phyloP scores from a whole-genome alignment of 2,329 filamentous ascomycete genomes.

The Aspergillus vadensis region DNA sequence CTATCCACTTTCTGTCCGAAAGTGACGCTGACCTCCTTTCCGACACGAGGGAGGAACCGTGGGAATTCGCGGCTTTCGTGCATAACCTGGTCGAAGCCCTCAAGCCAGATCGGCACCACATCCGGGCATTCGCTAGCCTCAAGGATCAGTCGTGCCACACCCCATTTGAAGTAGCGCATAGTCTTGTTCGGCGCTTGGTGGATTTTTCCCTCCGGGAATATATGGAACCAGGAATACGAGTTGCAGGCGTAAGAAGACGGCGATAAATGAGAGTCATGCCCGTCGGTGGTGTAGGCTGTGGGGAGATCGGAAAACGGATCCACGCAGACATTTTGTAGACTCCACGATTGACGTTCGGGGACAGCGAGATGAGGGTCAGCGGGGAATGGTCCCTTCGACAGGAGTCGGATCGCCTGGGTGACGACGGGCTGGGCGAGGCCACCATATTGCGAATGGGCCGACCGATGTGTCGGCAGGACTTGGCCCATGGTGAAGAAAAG shows the following conservation, averaged over 20 bases:
- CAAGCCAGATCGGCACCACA: slow-evolving; percentile 90
- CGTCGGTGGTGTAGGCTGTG: slow-evolving; percentile 44
- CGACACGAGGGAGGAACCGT: slow-evolving; percentile 76
- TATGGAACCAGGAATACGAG: slow-evolving; percentile 82
- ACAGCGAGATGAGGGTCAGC: slow-evolving; percentile 47
- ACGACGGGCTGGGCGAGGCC: slow-evolving; percentile 90
- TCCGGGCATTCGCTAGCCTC: slow-evolving; percentile 86
- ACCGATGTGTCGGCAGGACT: slow-evolving; percentile 84
- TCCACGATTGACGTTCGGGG: slow-evolving; percentile 41
- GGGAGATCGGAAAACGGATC: slow-evolving; percentile 50
- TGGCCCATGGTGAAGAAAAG: slow-evolving; percentile 88
- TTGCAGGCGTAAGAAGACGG: slow-evolving; percentile 72
- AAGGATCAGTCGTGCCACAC: slow-evolving; percentile 84
- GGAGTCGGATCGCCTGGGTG: slow-evolving; percentile 77
- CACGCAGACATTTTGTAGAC: slow-evolving; percentile 45
- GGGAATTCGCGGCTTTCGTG: slow-evolving; percentile 78
- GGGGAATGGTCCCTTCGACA: slow-evolving; percentile 68
- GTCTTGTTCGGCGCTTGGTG: slow-evolving; percentile 79
- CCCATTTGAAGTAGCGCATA: slow-evolving; percentile 99
- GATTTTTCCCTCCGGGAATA: slow-evolving; percentile 93
- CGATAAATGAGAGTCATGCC: slow-evolving; percentile 58
- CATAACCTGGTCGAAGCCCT: slow-evolving; percentile 88
- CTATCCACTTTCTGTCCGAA: slow-evolving; percentile 72
- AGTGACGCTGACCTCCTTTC: slow-evolving; percentile 57
- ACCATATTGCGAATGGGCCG: slow-evolving; percentile 74